A percentile compares a stretch with the other conserved stretches of the same genome.
phyloP scores from a whole-genome alignment of 495 filamentous ascomycete species.

The Glutinoglossum americanum region DNA sequence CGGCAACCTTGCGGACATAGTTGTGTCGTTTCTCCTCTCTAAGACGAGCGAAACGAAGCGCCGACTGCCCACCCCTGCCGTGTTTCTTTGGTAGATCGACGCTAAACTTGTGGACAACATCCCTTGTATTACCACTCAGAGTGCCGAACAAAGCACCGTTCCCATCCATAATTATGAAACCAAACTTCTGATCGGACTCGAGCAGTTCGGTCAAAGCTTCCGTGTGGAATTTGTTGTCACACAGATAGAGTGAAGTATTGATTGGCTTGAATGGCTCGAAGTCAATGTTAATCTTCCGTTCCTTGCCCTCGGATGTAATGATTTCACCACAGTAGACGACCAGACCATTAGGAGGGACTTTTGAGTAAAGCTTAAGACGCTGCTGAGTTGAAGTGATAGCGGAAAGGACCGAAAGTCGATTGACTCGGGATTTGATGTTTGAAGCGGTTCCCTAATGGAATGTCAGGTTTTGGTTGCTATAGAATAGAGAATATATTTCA shows the following conservation, averaged over 20 bases:
- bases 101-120: slow-evolving; percentile 90
- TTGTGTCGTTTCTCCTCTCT: slow-evolving; percentile 99
- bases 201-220: slow-evolving; percentile 90
- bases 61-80: slow-evolving; percentile 97
- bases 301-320: slow-evolving; percentile 93
- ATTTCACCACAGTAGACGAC: slow-evolving; percentile 99
- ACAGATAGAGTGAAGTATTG: slow-evolving; percentile 96
- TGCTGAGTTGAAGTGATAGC: slow-evolving; percentile 98
- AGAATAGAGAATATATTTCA: background rate
- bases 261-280: slow-evolving; percentile 99
- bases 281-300: slow-evolving; percentile 97
- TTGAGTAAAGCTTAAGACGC: slow-evolving; percentile 94
- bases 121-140: slow-evolving; percentile 85
- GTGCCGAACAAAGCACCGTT: slow-evolving; percentile 95
- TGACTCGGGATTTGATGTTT: slow-evolving; percentile 98
- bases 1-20: slow-evolving; percentile 95
- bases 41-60: slow-evolving; percentile 96
- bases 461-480: slow-evolving; percentile 9
- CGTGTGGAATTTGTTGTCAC: slow-evolving; percentile 99
- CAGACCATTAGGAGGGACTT: slow-evolving; percentile 89
- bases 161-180: slow-evolving; percentile 98
- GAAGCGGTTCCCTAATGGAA: slow-evolving; percentile 65
- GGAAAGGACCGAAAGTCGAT: slow-evolving; percentile 87
- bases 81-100: slow-evolving; percentile 99
- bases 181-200: slow-evolving; percentile 96